phyloP scores from a whole-genome alignment of 1,139 yeast genomes.

The Yamadazyma membranifaciens region DNA sequence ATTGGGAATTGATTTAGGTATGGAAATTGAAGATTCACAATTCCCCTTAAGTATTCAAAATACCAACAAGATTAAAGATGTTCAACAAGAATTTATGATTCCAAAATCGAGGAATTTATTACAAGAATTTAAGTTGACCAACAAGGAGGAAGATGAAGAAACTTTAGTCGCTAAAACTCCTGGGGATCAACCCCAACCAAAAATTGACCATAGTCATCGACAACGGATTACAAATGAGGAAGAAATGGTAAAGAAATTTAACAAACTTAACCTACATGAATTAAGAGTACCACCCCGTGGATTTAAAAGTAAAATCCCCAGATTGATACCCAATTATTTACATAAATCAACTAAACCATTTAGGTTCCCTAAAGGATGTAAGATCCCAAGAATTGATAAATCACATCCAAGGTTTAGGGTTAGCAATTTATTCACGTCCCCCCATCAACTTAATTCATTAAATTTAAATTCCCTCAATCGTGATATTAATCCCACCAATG shows the following conservation, averaged over 20 bases:
- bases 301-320: constrained; percentile 25
- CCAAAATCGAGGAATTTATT: constrained; percentile 11
- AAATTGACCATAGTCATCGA: too few species aligned
- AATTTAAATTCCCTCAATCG: constrained; percentile 3
- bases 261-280: constrained; percentile 6
- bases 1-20: constrained; percentile 37
- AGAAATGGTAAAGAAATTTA: constrained; percentile 1
- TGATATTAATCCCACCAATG: constrained; percentile 2
- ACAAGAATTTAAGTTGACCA: constrained; percentile 11
- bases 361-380: constrained; percentile 9
- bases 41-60: constrained; percentile 38
- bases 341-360: constrained; percentile 2
- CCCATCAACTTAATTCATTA: neutral
- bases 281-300: constrained; percentile 3
- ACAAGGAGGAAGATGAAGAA: constrained; percentile 18
- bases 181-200: neutral
- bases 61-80: constrained; percentile 28
- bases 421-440: too few species aligned
- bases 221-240: too few species aligned
- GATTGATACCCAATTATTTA: constrained; percentile 24
- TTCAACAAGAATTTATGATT: constrained; percentile 14
- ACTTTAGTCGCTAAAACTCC: constrained; percentile 18
- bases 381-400: constrained; percentile 33
- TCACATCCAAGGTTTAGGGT: constrained; percentile 21
- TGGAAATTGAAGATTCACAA: constrained; percentile 28